Conservation (phyloP, 2,329 filamentous ascomycete species). For the Madurella mycetomatis region DNA sequence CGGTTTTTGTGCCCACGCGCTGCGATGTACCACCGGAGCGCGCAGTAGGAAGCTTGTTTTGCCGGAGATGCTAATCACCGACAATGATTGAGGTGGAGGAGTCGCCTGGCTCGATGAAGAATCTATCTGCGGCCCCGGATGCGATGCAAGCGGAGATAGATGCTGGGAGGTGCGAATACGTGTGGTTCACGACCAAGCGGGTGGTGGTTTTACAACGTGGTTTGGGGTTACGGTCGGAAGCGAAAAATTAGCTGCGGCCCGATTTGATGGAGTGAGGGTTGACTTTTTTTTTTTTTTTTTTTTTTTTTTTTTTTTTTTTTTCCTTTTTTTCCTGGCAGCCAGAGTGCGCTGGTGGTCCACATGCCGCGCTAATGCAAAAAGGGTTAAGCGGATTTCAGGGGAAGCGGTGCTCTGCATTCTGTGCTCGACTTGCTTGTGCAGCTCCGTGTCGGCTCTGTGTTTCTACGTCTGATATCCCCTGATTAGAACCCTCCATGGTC, state of each 20-base stretch:
- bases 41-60: slow-evolving; percentile 22
- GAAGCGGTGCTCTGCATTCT: background rate
- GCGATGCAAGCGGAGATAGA: slow-evolving; percentile 13
- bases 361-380: slow-evolving; percentile 9
- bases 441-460: background rate
- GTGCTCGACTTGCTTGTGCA: background rate
- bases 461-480: background rate
- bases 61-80: slow-evolving; percentile 18
- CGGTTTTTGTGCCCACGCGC: slow-evolving; percentile 30
- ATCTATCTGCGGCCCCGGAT: slow-evolving; percentile 7
- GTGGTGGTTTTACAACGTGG: slow-evolving; percentile 4
- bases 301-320: slow-evolving; percentile 5
- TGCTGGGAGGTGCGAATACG: slow-evolving; percentile 11
- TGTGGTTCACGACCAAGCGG: slow-evolving; percentile 11
- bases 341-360: slow-evolving; percentile 10
- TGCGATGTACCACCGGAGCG: slow-evolving; percentile 28
- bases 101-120: background rate
- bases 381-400: slow-evolving; percentile 5
- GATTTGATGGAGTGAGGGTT: slow-evolving; percentile 24
- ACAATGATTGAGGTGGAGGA: background rate
- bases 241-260: slow-evolving; percentile 21
- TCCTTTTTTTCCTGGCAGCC: slow-evolving; percentile 7
- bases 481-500: too few relatives aligned
- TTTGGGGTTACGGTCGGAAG: slow-evolving; percentile 17
- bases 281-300: slow-evolving; percentile 24